Conservation (phyloP, 139 green algal genomes). For the Volvox africanus region DNA sequence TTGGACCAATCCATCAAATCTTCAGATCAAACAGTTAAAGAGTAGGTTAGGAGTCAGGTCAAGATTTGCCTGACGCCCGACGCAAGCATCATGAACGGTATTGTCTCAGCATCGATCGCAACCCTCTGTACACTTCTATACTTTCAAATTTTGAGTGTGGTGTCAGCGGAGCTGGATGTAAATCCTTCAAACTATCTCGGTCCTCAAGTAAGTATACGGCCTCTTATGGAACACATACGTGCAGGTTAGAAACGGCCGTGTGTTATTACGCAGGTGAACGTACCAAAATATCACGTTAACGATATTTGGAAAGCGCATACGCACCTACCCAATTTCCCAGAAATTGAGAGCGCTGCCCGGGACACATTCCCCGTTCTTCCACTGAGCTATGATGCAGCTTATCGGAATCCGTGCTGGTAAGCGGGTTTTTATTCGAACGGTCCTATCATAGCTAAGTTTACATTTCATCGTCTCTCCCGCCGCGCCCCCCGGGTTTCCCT, state of each 20-base stretch:
- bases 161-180: neutral
- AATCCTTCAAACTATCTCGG: neutral
- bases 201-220: neutral
- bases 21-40: too few species aligned
- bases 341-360: neutral
- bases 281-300: slow-evolving; percentile 12
- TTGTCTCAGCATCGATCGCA: neutral
- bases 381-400: slow-evolving; percentile 13
- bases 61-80: too few species aligned
- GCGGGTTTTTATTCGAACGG: too few species aligned
- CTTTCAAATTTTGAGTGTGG: neutral
- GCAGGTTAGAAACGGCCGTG: neutral
- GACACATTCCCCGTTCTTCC: slow-evolving; percentile 59
- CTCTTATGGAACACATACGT: neutral
- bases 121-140: neutral
- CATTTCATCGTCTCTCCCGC: neutral
- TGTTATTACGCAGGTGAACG: slow-evolving; percentile 9
- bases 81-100: neutral
- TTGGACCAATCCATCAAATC: too few species aligned
- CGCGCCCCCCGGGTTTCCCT: neutral
- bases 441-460: too few species aligned
- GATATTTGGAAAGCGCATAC: slow-evolving; percentile 27
- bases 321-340: slow-evolving; percentile 9
- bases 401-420: slow-evolving; percentile 62
- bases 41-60: too few species aligned